Evolutionary conservation across 768 basidiomycete species (phyloP), one percentile per base, ranked within the genome.

Genomic region (Trametes coccinea): DNA sequence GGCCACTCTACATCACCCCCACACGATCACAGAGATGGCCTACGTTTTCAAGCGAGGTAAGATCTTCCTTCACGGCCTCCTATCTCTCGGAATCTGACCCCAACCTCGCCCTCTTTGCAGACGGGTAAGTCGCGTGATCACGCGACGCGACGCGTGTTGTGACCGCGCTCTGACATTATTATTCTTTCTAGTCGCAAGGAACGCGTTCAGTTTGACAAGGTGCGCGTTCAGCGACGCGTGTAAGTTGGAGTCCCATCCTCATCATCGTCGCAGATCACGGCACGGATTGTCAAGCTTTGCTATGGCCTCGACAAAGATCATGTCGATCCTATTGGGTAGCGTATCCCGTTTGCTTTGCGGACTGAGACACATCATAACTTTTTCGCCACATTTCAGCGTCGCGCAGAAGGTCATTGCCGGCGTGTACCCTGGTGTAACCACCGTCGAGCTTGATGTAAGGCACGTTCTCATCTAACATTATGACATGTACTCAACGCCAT

Each of bases 371-470:
- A 31, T 49, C 6, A 14, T 27, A 10, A 22, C 17, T 2, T 17
- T 46, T 7, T 8, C 5, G 45, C 2, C 10, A 27, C 22, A 2
- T 5, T 37, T 16, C 63, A 95, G 93, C 70, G 86, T 95, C 27
- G 85, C 93, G 6, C 92, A 95, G 77, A 96, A 95, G 73, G 95
- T 97, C 60, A 90, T 95, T 45, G 84, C 86, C 29, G 95, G 95
- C 65, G 93, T 97, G 17, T 97, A 97, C 72, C 88, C 90, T 67
- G 95, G 95, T 22, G 95, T 98, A 29, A 99, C 96, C 0, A 99
- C 97, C 4, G 90, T 92, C 61, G 97, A 99, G 75, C 88, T 98
- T 59, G 96, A 99, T 77, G 94, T 95, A 68, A 67, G 91, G 79
- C 6, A 34, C 7, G 22, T 22, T 13, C 41, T 49, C 27, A 5